These are phyloP conservation scores for Inga oerstediana DNA, from an alignment of 306 rosid genomes.

Conservation along the genomic window DNA sequence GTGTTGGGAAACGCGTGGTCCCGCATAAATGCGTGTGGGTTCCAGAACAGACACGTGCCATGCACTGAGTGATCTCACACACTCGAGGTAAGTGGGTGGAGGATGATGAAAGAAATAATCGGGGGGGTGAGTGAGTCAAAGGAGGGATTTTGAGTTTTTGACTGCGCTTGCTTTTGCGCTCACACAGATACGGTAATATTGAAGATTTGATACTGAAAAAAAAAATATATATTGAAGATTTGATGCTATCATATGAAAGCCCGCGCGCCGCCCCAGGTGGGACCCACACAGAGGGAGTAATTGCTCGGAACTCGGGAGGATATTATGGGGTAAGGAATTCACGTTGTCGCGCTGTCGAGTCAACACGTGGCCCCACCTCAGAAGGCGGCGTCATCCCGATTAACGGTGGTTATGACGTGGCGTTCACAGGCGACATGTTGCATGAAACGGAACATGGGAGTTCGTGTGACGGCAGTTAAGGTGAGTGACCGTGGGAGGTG, in stretches of 20 bases:
- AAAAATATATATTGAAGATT: too few relatives aligned
- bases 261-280: constrained; percentile 35
- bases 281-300: constrained; percentile 12
- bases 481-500: too few relatives aligned
- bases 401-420: constrained; percentile 45
- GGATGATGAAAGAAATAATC: constrained; percentile 14
- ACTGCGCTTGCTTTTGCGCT: constrained; percentile 20
- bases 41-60: constrained; percentile 25
- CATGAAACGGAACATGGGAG: constrained; percentile 23
- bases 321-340: background rate
- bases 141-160: constrained; percentile 49
- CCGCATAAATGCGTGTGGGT: background rate
- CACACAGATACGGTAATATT: background rate
- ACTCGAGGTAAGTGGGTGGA: background rate
- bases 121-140: constrained; percentile 37
- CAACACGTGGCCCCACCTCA: constrained; percentile 25
- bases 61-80: background rate
- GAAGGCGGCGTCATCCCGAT: constrained; percentile 29
- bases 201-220: too few relatives aligned
- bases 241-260: background rate
- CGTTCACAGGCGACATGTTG: background rate
- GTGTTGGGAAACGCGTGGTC: background rate
- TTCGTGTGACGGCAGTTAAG: constrained; percentile 36
- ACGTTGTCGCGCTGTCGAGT: background rate
- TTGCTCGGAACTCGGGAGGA: background rate